A percentile compares a stretch with the other conserved stretches of the same genome.
Conservation (phyloP, 2,329 filamentous ascomycete species). For the Fusarium sp. region DNA sequence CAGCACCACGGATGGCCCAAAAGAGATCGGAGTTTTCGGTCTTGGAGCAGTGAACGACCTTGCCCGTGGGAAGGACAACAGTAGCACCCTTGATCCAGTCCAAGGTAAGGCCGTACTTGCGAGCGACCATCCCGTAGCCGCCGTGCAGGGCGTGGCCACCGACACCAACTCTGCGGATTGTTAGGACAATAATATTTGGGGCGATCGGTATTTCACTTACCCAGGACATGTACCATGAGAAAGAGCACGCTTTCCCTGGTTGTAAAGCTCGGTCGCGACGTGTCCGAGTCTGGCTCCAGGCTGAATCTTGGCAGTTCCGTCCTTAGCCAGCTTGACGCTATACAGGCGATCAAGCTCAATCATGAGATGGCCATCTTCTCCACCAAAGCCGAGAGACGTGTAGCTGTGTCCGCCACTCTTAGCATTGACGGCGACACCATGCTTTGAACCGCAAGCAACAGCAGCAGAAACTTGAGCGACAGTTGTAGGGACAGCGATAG, state of each 20-base stretch:
- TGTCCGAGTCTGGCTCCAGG: constrained; percentile 67
- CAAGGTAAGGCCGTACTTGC: constrained; percentile 50
- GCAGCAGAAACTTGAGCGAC: constrained; percentile 61
- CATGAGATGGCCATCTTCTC: constrained; percentile 59
- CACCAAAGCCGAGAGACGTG: constrained; percentile 64
- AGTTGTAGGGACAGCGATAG: constrained; percentile 54
- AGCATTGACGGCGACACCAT: constrained; percentile 64
- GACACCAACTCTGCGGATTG: constrained; percentile 46
- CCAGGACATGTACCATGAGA: constrained; percentile 68
- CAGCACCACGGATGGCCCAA: constrained; percentile 52
- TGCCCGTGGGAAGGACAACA: constrained; percentile 50
- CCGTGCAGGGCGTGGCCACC: constrained; percentile 52
- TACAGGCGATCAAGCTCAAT: constrained; percentile 60
- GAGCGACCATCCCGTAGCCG: constrained; percentile 53
- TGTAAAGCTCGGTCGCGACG: constrained; percentile 59
- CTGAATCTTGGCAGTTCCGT: constrained; percentile 50
- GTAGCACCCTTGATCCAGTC: constrained; percentile 51
- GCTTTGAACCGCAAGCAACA: constrained; percentile 61
- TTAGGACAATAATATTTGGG: constrained; percentile 8
- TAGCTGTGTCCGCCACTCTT: constrained; percentile 69
- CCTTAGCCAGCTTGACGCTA: constrained; percentile 49
- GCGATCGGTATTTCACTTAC: constrained; percentile 50
- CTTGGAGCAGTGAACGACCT: constrained; percentile 48
- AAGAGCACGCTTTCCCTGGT: constrained; percentile 60
- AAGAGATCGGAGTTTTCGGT: constrained; percentile 48